Evolutionary conservation across 768 basidiomycete species (phyloP), one percentile per base, ranked within the genome.

Genomic region (Mycena epipterygia): DNA sequence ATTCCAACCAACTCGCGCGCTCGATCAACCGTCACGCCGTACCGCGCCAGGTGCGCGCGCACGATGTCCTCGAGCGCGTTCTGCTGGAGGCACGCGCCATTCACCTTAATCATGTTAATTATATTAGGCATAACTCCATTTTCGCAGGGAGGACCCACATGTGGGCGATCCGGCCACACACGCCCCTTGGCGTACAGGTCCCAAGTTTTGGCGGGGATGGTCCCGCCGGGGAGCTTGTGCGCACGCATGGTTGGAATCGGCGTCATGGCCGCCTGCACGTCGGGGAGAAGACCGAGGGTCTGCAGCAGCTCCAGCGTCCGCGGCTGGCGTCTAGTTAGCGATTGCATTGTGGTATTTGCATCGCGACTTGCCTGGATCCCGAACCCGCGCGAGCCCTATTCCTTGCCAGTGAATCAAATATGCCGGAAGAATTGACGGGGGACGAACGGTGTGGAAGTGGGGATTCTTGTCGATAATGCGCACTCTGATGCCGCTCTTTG

Each of bases 221-320:
- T 76, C 33, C 78, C 76, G 1, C 78, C 78, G 1, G 76, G 78
- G 11, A 78, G 71, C 52, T 74, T 75, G 49, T 79, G 78, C 17
- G 75, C 75, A 5, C 74, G 76, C 77, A 79, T 76, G 16, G 76
- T 74, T 17, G 76, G 75, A 39, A 77, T 75, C 9, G 67, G 67
- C 13, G 72, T 75, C 17, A 75, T 74, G 3, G 17, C 42, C 61
- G 68, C 69, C 29, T 70, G 67, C 5, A 76, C 49, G 19, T 77
- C 74, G 13, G 71, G 64, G n/a, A 68, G 62, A 23, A 79, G 51
- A 14, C 76, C 76, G 11, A 79, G 65, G 14, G 64, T 51, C 35
- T 75, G 63, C 58, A 77, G 76, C 16, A 76, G 39, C 62, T 79
- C 78, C 29, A 73, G 66, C 3, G 76, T 77, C 19, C 76, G 76